Evolutionary conservation across 228 moss, liverwort and hornwort species (phyloP).

Genomic region (Sphagnum magellanicum): DNA sequence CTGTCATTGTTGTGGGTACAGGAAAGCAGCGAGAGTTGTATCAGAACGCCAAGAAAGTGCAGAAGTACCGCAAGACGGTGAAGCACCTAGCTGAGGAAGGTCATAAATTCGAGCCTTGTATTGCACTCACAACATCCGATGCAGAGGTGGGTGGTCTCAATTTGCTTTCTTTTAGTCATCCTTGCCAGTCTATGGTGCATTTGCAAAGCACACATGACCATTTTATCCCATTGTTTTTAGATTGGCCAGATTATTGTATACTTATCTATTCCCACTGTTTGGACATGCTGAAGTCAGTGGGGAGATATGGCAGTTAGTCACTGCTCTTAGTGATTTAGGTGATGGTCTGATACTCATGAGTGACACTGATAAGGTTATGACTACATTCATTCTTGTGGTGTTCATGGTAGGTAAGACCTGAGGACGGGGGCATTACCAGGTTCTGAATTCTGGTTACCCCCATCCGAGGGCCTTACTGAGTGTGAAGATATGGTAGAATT

Average conservation of each 20-base stretch:
- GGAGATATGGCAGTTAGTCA: too few relatives aligned
- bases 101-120: conserved; percentile 20
- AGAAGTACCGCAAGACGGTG: conserved; percentile 74
- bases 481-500: too few relatives aligned
- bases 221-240: neutral
- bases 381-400: too few relatives aligned
- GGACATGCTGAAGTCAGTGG: too few relatives aligned
- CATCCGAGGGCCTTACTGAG: too few relatives aligned
- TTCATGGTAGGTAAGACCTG: neutral
- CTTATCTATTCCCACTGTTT: neutral
- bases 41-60: conserved; percentile 82
- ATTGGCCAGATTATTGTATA: neutral
- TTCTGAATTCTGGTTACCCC: too few relatives aligned
- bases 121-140: conserved; percentile 7
- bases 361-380: too few relatives aligned
- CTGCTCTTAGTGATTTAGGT: neutral
- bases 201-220: neutral
- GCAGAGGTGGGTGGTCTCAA: conserved; percentile 6
- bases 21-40: conserved; percentile 80
- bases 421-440: too few relatives aligned
- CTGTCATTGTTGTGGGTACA: conserved; percentile 14
- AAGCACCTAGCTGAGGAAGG: conserved; percentile 50
- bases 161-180: neutral
- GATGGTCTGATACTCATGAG: neutral
- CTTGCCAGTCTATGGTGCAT: neutral